A percentile compares a stretch with the other conserved stretches of the same genome.
phyloP scores from a whole-genome alignment of 2,329 filamentous ascomycete genomes.

The Trichoderma hamatum region DNA sequence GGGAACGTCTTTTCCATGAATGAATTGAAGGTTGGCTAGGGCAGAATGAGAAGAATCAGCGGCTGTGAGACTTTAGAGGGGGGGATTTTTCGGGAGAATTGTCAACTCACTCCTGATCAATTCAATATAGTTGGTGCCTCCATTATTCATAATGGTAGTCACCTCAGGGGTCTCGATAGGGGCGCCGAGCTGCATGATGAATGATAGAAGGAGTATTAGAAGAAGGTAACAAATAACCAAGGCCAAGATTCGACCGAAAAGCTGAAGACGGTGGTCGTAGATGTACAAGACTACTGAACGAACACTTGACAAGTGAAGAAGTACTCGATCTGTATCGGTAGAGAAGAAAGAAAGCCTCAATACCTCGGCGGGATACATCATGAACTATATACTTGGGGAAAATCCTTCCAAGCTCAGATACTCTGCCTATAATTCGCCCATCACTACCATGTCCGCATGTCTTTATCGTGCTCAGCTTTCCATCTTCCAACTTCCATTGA shows the following conservation, averaged over 20 bases:
- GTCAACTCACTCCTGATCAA: neutral
- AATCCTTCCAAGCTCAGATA: neutral
- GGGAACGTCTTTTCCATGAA: conserved; percentile 32
- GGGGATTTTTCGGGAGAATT: neutral
- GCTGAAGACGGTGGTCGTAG: neutral
- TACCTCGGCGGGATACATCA: neutral
- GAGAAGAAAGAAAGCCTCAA: neutral
- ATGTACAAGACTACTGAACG: neutral
- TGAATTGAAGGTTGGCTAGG: conserved; percentile 36
- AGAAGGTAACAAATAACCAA: neutral
- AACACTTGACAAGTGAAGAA: neutral
- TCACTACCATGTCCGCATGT: neutral
- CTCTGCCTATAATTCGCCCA: neutral
- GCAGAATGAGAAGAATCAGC: neutral
- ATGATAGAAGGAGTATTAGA: neutral
- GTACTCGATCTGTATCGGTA: neutral
- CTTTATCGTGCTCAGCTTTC: neutral
- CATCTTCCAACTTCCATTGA: neutral
- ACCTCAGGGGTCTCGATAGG: neutral
- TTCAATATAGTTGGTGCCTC: conserved; percentile 1
- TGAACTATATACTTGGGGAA: conserved; percentile 7
- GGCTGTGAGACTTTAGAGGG: too few species aligned
- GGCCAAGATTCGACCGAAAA: neutral
- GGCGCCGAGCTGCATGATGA: neutral
- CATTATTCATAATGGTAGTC: neutral